These are phyloP conservation scores for Penicillium carneum DNA, from an alignment of 2,329 filamentous ascomycete species.

Conservation along the genomic window DNA sequence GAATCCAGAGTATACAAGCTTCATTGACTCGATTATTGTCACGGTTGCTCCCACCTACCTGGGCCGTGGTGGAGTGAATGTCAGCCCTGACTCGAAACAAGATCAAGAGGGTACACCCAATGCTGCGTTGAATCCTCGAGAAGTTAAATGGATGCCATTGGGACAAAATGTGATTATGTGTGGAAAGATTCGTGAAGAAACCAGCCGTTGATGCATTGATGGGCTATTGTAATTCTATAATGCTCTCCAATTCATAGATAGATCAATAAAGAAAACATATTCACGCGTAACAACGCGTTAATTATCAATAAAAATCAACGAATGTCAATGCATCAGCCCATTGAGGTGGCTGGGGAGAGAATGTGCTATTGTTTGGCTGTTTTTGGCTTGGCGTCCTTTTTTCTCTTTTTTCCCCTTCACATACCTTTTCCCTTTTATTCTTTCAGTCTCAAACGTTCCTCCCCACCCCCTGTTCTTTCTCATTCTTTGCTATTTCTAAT, in stretches of 20 bases:
- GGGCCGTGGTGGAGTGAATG: slow-evolving; percentile 80
- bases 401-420: slow-evolving; percentile 20
- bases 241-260: not conserved
- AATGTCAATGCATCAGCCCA: slow-evolving; percentile 4
- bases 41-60: slow-evolving; percentile 91
- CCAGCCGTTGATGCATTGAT: not conserved
- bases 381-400: slow-evolving; percentile 22
- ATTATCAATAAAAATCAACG: not conserved
- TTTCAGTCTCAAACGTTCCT: slow-evolving; percentile 13
- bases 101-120: slow-evolving; percentile 61
- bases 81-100: slow-evolving; percentile 70
- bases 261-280: not conserved
- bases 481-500: slow-evolving; percentile 16
- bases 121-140: slow-evolving; percentile 69
- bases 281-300: not conserved
- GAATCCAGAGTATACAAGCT: slow-evolving; percentile 63
- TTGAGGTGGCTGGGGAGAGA: slow-evolving; percentile 20
- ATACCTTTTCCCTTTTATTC: slow-evolving; percentile 12
- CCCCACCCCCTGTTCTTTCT: slow-evolving; percentile 9
- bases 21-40: slow-evolving; percentile 80
- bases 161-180: slow-evolving; percentile 85
- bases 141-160: slow-evolving; percentile 77
- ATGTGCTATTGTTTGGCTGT: slow-evolving; percentile 34
- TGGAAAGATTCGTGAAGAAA: slow-evolving; percentile 61
- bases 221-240: not conserved